Conservation (phyloP, 2,329 filamentous ascomycete species). For the Eutypella sp. region DNA sequence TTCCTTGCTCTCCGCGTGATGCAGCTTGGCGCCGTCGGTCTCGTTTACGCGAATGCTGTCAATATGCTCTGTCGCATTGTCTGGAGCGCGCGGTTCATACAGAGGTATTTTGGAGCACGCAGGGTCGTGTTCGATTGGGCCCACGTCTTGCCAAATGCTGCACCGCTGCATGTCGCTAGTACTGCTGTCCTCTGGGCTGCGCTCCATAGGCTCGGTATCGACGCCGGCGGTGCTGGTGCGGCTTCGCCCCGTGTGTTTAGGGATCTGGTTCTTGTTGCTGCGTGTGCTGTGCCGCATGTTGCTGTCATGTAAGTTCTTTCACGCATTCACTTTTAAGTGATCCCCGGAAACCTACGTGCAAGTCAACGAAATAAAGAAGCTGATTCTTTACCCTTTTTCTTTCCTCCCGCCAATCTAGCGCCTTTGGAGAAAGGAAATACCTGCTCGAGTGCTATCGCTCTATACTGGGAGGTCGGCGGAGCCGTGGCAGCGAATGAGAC, state of each 20-base stretch:
- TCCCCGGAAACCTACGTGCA: too few species aligned
- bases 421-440: conserved; percentile 49
- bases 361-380: too few species aligned
- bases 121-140: conserved; percentile 36
- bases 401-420: conserved; percentile 31
- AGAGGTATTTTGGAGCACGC: conserved; percentile 51
- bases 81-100: conserved; percentile 76
- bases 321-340: conserved; percentile 3
- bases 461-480: conserved; percentile 28
- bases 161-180: conserved; percentile 38
- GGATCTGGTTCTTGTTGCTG: conserved; percentile 44
- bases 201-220: conserved; percentile 18
- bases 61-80: conserved; percentile 83
- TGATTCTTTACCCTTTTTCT: conserved; percentile 13
- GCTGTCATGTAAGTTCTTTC: conserved; percentile 52
- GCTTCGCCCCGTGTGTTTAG: conserved; percentile 30
- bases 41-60: conserved; percentile 82
- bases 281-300: conserved; percentile 47
- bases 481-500: too few species aligned
- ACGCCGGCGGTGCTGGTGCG: conserved; percentile 21
- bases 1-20: conserved; percentile 69
- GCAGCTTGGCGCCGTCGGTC: conserved; percentile 67
- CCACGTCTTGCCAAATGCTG: conserved; percentile 38
- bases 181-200: conserved; percentile 37
- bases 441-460: conserved; percentile 46